Evolutionary conservation across 345 rosid species (phyloP).

Genomic region (Populus euphratica): DNA sequence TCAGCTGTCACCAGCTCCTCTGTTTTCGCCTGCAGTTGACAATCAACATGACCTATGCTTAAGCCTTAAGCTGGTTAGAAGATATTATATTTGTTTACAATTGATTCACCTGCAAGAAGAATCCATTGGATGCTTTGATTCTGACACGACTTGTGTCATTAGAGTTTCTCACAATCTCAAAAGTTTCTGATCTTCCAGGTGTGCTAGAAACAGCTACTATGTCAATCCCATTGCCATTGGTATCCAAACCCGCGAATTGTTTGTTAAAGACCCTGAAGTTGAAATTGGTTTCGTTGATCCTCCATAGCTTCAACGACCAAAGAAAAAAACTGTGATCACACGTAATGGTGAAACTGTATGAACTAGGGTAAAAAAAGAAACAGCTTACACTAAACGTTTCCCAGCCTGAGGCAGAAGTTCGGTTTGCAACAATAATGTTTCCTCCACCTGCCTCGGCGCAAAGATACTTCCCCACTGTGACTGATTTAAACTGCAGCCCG

Average conservation of each 20-base stretch:
- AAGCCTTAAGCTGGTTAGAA: not conserved
- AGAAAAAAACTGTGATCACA: not conserved
- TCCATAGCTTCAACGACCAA: conserved; percentile 44
- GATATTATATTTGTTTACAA: not conserved
- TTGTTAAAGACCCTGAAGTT: conserved; percentile 47
- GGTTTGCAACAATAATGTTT: conserved; percentile 46
- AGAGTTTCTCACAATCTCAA: conserved; percentile 44
- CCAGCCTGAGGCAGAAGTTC: conserved; percentile 51
- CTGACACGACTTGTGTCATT: conserved; percentile 34
- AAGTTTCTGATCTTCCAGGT: conserved; percentile 27
- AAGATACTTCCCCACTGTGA: conserved; percentile 50
- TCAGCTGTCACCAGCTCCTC: conserved; percentile 55
- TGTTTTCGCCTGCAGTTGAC: conserved; percentile 37
- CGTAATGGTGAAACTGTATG: too few relatives aligned
- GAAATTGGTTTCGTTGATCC: conserved; percentile 42
- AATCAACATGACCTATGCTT: not conserved
- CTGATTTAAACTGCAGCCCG: conserved; percentile 49
- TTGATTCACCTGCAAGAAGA: conserved; percentile 42
- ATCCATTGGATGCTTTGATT: conserved; percentile 52
- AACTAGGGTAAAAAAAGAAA: too few relatives aligned
- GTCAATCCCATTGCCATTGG: conserved; percentile 23
- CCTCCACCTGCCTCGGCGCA: conserved; percentile 59
- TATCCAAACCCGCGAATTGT: conserved; percentile 43
- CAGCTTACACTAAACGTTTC: conserved; percentile 49
- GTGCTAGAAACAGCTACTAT: conserved; percentile 34